These are phyloP conservation scores for Friedmanniomyces simplex DNA, from an alignment of 495 filamentous ascomycete genomes.

Conservation along the genomic window DNA sequence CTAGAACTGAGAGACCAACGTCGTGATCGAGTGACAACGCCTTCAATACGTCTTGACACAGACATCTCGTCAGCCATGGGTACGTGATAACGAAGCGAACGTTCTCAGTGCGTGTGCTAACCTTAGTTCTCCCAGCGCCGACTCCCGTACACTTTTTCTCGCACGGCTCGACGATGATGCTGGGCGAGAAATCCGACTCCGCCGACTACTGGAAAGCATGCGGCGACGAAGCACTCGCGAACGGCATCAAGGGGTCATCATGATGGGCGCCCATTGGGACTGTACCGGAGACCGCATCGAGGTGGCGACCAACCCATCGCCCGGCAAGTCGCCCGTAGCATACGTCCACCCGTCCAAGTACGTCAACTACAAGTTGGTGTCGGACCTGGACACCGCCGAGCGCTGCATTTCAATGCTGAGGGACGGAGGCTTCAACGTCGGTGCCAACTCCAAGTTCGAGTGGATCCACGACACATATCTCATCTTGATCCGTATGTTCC, in stretches of 20 bases:
- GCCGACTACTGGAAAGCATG: constrained; percentile 53
- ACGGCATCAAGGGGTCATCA: constrained; percentile 47
- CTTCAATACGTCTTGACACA: too few species aligned
- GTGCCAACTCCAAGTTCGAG: constrained; percentile 41
- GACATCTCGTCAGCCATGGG: background rate
- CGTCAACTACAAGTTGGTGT: constrained; percentile 43
- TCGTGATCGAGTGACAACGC: too few species aligned
- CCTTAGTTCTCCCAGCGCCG: constrained; percentile 12
- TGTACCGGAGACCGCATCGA: constrained; percentile 37
- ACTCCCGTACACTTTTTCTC: constrained; percentile 57
- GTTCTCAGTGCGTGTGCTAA: background rate
- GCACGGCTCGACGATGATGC: constrained; percentile 59
- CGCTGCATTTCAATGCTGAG: constrained; percentile 38
- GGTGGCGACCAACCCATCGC: constrained; percentile 46
- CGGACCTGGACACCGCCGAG: constrained; percentile 41
- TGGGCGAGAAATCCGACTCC: constrained; percentile 48
- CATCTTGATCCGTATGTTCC: constrained; percentile 55
- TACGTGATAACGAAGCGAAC: background rate
- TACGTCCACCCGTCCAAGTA: constrained; percentile 52
- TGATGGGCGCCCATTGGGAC: constrained; percentile 60
- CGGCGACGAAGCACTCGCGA: constrained; percentile 46
- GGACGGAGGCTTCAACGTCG: constrained; percentile 40
- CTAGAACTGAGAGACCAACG: too few species aligned
- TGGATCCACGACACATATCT: constrained; percentile 59
- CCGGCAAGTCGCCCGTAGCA: constrained; percentile 45